Evolutionary conservation across 2,329 filamentous ascomycete genomes (phyloP), one percentile per base, ranked within the genome.

Genomic region (Eutypella sp.): DNA sequence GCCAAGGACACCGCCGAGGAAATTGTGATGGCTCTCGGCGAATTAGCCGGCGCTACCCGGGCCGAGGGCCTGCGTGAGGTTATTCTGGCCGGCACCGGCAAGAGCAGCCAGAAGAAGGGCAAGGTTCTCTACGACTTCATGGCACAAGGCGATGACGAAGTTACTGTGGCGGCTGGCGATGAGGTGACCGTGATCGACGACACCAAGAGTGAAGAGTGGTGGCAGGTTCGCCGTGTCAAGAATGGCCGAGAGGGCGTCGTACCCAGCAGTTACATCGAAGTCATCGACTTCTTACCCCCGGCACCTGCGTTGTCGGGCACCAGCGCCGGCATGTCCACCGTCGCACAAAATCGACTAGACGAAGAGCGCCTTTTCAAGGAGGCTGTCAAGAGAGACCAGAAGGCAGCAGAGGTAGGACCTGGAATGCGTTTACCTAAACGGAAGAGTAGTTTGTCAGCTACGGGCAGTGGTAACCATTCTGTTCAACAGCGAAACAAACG

Each of bases 1-100:
- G 90, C 91, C 39, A 99, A 97, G 68, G 93, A 97, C 66, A 96
- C 92, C 5, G 93, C 93, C 6, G 83, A 91, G 54, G 92, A 97
- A 67, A 97, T 99, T 60, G 88, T 96, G 25, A 78, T 81, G 47
- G 86, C 87, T 42, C 76, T 99, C 31, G 90, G 91, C 44, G 93
- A 99, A 63, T 78, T 99, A 51, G 85, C 91, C 15, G 93, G 92
- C 29, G 89, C 87, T 29, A 82, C 87, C 38, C 82, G 85, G 55
- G 89, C 89, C n/a, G 89, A 89, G 62, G 82, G 87, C 5, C 70
- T 99, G 41, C 79, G 84, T 31, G 93, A 97, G 62, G 87, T 96
- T 6, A 84, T 96, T 49, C 81, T 86, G 57, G 92, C 91, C 29
- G 87, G 85, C 33, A 79, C 84, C 34, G 82, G 86, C 27, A 64